A percentile compares a stretch with the other conserved stretches of the same genome.
These are phyloP conservation scores for Pichia cephalocereana DNA, from an alignment of 805 yeast species.

Conservation along the genomic window DNA sequence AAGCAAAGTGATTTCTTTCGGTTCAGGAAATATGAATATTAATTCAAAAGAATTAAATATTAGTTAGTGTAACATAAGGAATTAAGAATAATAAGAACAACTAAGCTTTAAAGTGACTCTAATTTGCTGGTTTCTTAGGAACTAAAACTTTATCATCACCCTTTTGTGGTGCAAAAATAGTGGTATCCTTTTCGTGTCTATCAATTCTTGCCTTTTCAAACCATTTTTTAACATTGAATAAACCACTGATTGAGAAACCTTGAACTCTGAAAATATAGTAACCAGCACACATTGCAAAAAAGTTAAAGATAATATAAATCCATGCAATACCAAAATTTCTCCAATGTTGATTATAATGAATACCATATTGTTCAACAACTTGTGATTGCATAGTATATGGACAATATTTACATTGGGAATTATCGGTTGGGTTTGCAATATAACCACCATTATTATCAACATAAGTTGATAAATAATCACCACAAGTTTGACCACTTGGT, in stretches of 20 bases:
- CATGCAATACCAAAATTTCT: conserved; percentile 57
- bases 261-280: conserved; percentile 31
- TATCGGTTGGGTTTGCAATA: conserved; percentile 40
- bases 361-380: conserved; percentile 34
- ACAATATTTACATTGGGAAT: conserved; percentile 42
- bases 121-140: conserved; percentile 13
- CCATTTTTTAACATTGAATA: conserved; percentile 32
- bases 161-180: conserved; percentile 31
- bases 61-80: too few species aligned
- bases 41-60: not conserved
- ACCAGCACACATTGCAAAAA: conserved; percentile 31
- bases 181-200: conserved; percentile 39
- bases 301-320: conserved; percentile 47
- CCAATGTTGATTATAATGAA: conserved; percentile 46
- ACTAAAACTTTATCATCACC: conserved; percentile 30
- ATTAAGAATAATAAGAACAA: too few species aligned
- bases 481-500: conserved; percentile 65
- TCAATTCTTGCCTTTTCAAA: conserved; percentile 33
- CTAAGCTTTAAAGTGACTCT: not conserved
- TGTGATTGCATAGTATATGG: conserved; percentile 33
- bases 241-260: conserved; percentile 24
- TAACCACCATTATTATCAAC: conserved; percentile 44
- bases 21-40: not conserved
- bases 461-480: conserved; percentile 37
- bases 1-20: too few species aligned